Conservation (phyloP, 2,329 filamentous ascomycete genomes). For the Chlorencoelia australis region DNA sequence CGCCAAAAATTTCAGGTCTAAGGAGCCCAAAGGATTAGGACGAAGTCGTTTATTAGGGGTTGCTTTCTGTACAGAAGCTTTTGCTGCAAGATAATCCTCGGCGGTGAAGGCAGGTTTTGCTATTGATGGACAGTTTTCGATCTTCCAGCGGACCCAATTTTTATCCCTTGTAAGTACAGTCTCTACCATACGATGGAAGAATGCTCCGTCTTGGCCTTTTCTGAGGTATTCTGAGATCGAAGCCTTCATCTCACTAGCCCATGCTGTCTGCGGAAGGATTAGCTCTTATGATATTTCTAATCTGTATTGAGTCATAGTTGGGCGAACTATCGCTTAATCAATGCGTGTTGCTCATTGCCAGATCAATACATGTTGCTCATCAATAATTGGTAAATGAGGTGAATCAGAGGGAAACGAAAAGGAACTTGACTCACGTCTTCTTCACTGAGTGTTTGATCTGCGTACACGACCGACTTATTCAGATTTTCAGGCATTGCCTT, state of each 20-base stretch:
- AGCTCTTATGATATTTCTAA: background rate
- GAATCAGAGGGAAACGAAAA: background rate
- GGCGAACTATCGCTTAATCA: too few relatives aligned
- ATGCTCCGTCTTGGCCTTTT: slow-evolving; percentile 71
- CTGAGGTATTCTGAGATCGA: slow-evolving; percentile 76
- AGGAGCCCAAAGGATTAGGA: slow-evolving; percentile 57
- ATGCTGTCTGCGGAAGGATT: slow-evolving; percentile 52
- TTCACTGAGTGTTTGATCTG: slow-evolving; percentile 62
- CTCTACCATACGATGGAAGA: slow-evolving; percentile 94
- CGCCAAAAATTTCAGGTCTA: slow-evolving; percentile 69
- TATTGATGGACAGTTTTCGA: slow-evolving; percentile 84
- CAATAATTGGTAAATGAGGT: too few relatives aligned
- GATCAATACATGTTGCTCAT: too few relatives aligned
- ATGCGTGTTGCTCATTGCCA: too few relatives aligned
- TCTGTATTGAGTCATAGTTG: too few relatives aligned
- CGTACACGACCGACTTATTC: slow-evolving; percentile 78
- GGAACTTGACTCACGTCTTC: slow-evolving; percentile 61
- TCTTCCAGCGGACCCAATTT: slow-evolving; percentile 98
- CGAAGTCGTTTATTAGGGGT: slow-evolving; percentile 64
- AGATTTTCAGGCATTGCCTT: slow-evolving; percentile 46
- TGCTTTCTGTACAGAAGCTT: slow-evolving; percentile 51
- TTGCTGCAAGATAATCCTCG: slow-evolving; percentile 59
- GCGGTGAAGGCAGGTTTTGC: slow-evolving; percentile 62
- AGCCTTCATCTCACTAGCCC: slow-evolving; percentile 70
- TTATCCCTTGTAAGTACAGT: slow-evolving; percentile 92